Evolutionary conservation across 805 yeast species (phyloP), one percentile per base, ranked within the genome.

Genomic region (Maudiozyma barnettii): DNA sequence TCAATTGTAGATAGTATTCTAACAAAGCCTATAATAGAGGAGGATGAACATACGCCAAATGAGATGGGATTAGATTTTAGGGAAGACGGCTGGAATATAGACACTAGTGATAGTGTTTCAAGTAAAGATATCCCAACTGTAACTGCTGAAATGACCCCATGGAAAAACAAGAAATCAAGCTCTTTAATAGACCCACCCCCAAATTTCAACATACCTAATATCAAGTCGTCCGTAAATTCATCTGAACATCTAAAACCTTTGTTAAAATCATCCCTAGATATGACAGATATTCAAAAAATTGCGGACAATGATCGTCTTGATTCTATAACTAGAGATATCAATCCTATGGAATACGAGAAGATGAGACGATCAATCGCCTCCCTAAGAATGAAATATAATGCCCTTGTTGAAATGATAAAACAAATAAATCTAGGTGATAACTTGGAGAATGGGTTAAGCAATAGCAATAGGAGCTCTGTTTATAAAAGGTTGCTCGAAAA

Each of bases 331-430:
- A 33, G 36, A 33, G 36, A 33, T 33, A 13, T 33, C 13, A 33
- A 33, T 14, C 18, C 36, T 6, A 13, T n/a, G 19, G 75, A 70
- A 49, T 51, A 70, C 26, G 70, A 69, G 45, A 60, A 61, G n/a
- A 50, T 76, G 41, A 60, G 68, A 44, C 60, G 61, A 42, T 72
- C 74, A 44, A 51, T 77, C 13, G 73, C 73, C 10, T 64, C 66
- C 12, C 65, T 73, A 35, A 72, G 69, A 49, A 60, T 65, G 20
- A 69, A 63, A 45, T 59, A 64, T 4, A 53, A 60, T 21, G 56
- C 70, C 0, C 47, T 69, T 9, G 59, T 64, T 29, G 72, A 69
- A 46, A 43, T 62, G 22, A 49, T 62, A 10, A 59, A 57, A 41
- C 60, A 57, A 41, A 46, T 53, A 16, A 51, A 53, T 41, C 8